A percentile compares a stretch with the other conserved stretches of the same genome.
These are phyloP conservation scores for Akanthomyces dipterigenus DNA, from an alignment of 2,329 filamentous ascomycete species.

Conservation along the genomic window DNA sequence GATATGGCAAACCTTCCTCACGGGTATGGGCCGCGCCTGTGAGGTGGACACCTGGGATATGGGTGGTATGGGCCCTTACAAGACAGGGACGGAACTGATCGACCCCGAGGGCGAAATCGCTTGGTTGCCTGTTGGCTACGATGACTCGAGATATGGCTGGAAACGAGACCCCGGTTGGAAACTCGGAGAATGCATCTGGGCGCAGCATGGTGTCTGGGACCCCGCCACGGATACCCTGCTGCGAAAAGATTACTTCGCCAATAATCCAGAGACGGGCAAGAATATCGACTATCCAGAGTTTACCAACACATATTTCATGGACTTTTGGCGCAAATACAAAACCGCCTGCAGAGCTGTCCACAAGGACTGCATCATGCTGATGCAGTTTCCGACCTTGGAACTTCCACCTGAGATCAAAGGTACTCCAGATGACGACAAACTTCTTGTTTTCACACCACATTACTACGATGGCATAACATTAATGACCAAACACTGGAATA, in stretches of 20 bases:
- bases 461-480: constrained; percentile 96
- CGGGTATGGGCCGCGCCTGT: constrained; percentile 82
- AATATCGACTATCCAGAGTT: constrained; percentile 76
- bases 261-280: constrained; percentile 67
- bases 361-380: constrained; percentile 76
- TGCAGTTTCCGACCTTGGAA: constrained; percentile 87
- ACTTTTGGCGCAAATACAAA: constrained; percentile 71
- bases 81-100: constrained; percentile 73
- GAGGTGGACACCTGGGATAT: constrained; percentile 93
- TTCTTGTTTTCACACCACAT: constrained; percentile 88
- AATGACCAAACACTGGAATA: constrained; percentile 98
- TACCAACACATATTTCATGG: constrained; percentile 86
- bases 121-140: constrained; percentile 77
- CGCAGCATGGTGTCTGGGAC: constrained; percentile 95
- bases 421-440: constrained; percentile 79
- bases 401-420: constrained; percentile 83
- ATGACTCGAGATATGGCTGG: constrained; percentile 86
- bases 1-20: constrained; percentile 87
- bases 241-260: constrained; percentile 81
- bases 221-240: constrained; percentile 68
- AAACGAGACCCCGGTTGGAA: constrained; percentile 83
- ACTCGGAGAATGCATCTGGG: constrained; percentile 92
- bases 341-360: constrained; percentile 70
- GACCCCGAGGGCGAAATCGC: constrained; percentile 81
- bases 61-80: constrained; percentile 85